These are phyloP conservation scores for Pichia deserticola DNA, from an alignment of 805 yeast genomes.

Conservation along the genomic window DNA sequence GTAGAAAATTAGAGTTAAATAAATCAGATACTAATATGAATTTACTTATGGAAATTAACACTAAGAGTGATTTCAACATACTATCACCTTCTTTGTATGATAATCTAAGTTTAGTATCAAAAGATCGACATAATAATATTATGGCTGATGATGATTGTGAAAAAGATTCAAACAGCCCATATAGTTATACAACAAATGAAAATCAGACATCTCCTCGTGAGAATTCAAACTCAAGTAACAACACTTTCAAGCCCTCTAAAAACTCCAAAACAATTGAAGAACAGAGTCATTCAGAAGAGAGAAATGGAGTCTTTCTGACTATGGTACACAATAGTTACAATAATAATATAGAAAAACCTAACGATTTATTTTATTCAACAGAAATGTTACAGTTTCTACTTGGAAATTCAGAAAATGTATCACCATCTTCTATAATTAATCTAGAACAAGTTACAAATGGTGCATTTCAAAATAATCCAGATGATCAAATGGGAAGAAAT, in stretches of 20 bases:
- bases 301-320: not conserved
- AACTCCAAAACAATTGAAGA: too few relatives aligned
- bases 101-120: not conserved
- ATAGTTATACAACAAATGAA: too few relatives aligned
- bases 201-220: too few relatives aligned
- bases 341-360: not conserved
- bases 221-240: too few relatives aligned
- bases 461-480: slow-evolving; percentile 12
- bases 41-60: slow-evolving; percentile 5
- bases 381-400: slow-evolving; percentile 16
- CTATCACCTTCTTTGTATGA: not conserved
- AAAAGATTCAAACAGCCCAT: too few relatives aligned
- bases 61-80: not conserved
- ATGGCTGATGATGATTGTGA: too few relatives aligned
- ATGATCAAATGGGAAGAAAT: slow-evolving; percentile 16
- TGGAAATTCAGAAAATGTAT: slow-evolving; percentile 11
- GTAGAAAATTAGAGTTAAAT: not conserved
- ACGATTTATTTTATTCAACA: not conserved
- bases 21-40: not conserved
- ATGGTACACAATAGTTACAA: not conserved
- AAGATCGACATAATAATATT: too few relatives aligned
- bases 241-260: too few relatives aligned
- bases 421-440: slow-evolving; percentile 1
- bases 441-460: slow-evolving; percentile 13
- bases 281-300: too few relatives aligned